Evolutionary conservation across 2,329 filamentous ascomycete species (phyloP), one percentile per base, ranked within the genome.

Genomic region (Polytolypa hystricis): DNA sequence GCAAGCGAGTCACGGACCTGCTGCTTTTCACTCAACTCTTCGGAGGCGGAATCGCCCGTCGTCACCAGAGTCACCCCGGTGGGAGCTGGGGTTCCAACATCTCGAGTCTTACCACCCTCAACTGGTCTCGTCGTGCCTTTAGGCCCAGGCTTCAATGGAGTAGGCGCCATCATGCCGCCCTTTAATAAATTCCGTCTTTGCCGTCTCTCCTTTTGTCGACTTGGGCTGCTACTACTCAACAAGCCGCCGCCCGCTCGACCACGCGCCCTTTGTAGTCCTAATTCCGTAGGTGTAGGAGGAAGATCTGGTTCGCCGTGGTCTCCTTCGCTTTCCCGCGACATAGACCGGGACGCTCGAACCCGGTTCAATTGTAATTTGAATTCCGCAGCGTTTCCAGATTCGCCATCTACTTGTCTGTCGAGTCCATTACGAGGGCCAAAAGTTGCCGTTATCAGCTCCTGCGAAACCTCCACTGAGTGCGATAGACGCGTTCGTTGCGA

Each of bases 271-370:
- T 58, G 56, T 21, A 62, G 41, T 5, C 59, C 58, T 16, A 64
- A 38, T 40, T 64, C 55, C 11, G 60, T 60, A 18, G 61, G 61
- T 5, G 61, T 64, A n/a, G 61, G 60, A 10, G 79, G 79, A 4
- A 83, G 63, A 32, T 80, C 75, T 1, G 77, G 77, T 47, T 82
- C 76, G 11, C 66, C 66, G n/a, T 52, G 44, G 5, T 56, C 56
- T 8, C n/a, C n/a, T n/a, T n/a, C n/a, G n/a, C n/a, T n/a, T n/a
- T n/a, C n/a, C n/a, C n/a, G n/a, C n/a, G n/a, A n/a, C n/a, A n/a
- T n/a, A 25, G 21, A 25, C 21, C n/a, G 21, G 7, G 21, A 25
- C n/a, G 21, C 21, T 25, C 21, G 21, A 7, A 25, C 7, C 21
- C 21, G 7, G n/a, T 25, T 7, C 7, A n/a, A 25, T 25, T 25